Evolutionary conservation across 805 yeast species (phyloP), one percentile per base, ranked within the genome.

Genomic region (Soucietia sequanensis): DNA sequence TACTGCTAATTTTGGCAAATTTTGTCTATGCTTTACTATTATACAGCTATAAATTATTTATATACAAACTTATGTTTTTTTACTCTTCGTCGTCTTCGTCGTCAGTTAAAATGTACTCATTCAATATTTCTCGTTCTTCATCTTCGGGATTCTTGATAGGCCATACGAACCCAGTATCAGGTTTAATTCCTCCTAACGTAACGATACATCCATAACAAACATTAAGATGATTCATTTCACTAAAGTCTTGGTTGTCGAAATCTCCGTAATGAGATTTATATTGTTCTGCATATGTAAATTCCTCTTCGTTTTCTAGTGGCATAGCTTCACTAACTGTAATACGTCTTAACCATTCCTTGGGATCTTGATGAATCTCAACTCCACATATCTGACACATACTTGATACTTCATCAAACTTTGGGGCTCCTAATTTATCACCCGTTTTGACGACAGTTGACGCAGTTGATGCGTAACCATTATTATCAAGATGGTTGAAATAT

Each of bases 371-470:
- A 9, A 84, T 71, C 2, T 59, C 64, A 4, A 58, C 65, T 1
- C 72, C 69, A 51, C 96, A 87, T 1, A 86, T 44, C 10, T 58
- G 59, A 56, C 95, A 87, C 5, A 30, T 33, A 1, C 46, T 46
- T 1, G 50, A 40, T 8, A 37, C 48, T 2, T 25, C 35, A 8
- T 30, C 39, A 15, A 34, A 33, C 33, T 39, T 53, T 0, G 85
- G 86, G 6, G 68, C 68, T 2, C 70, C 72, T 29, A 90, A 60
- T 54, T 91, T 89, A 31, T 81, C 81, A 4, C 93, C 96, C 0
- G 95, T 89, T 45, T 86, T 81, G 10, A 89, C 89, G 14, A 91
- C 97, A 0, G 98, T 90, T 0, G 96, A 84, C 3, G 90, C 89
- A 2, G 91, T 85, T 37, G 91, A 86, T 0, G 95, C 89, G 52